Base-by-base conservation (phyloP, 805 yeast species). In the Cyberlindnera bimundalis region DNA sequence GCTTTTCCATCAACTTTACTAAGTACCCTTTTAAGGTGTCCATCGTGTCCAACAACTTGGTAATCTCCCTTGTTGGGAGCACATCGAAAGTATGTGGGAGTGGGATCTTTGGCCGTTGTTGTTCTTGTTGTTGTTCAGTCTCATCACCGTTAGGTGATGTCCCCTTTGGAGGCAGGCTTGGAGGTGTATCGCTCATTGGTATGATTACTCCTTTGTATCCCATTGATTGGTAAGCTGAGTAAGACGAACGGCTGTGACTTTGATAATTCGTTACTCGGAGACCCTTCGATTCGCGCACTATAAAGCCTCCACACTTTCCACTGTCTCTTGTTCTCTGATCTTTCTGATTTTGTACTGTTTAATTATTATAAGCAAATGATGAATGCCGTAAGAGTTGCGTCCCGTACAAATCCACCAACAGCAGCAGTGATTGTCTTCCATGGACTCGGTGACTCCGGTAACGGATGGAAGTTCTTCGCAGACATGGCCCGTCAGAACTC, bases 361-460 rank as follows among this genome's bases (percentile, higher is more conserved):
- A 8, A 23, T 23, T 11, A 23, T 23, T n/a, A 26, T 12, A 26
- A 26, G 28, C 6, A 12, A 26, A 47, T 47, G 48, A 29, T 58
- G 29, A 56, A 49, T 24, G 64, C 68, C 0, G 52, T 67, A 4
- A 59, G 61, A 42, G 43, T 62, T 11, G 55, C 64, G 6, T 51
- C 70, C 8, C 54, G 49, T 20, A 39, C 47, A 0, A 55, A 56
- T 31, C 63, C 66, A 1, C 74, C 81, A 6, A 67, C 79, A 1
- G 82, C 86, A 1, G 79, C 89, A 1, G 66, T 89, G 25, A 84
- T 90, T 17, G 73, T 90, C 45, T 58, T 87, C 40, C 98, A 93
- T 60, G 98, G 99, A 0, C 68, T 91, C 14, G 99, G 99, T 9
- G 98, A 91, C 60, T 62, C 87, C 0, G 97, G 96, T 5, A 70